phyloP scores from a whole-genome alignment of 768 basidiomycete genomes.

The Polyporus arcularius region DNA sequence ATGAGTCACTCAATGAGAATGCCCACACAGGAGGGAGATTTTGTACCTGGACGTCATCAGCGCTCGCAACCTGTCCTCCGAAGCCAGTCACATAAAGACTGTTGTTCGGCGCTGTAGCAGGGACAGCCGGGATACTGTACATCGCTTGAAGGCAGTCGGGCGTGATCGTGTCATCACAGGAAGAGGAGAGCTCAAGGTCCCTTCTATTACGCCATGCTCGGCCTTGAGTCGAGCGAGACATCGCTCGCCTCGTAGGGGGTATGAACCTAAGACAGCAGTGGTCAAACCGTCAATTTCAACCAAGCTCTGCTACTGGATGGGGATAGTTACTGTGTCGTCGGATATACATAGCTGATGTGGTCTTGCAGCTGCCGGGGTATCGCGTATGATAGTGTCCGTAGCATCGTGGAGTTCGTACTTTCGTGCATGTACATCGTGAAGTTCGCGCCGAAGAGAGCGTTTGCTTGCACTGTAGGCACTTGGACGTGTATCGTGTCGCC shows the following conservation, averaged over 20 bases:
- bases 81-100: conserved; percentile 34
- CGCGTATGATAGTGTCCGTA: conserved; percentile 39
- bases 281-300: too few species aligned
- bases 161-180: conserved; percentile 24
- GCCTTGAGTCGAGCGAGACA: background rate
- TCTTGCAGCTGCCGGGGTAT: conserved; percentile 32
- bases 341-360: conserved; percentile 35
- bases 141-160: conserved; percentile 21
- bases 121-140: conserved; percentile 10
- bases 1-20: background rate
- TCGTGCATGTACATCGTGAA: conserved; percentile 36
- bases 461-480: conserved; percentile 34
- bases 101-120: conserved; percentile 29
- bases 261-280: conserved; percentile 6
- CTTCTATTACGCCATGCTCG: background rate
- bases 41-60: conserved; percentile 28
- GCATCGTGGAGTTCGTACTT: conserved; percentile 29
- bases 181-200: background rate
- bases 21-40: background rate
- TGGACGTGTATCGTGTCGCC: conserved; percentile 36
- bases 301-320: background rate
- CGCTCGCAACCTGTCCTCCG: conserved; percentile 32
- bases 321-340: conserved; percentile 23
- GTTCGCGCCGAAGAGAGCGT: conserved; percentile 36
- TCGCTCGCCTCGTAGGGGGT: conserved; percentile 4